These are phyloP conservation scores for Cladosporium cucumerinum DNA, from an alignment of 2,329 filamentous ascomycete species.

Conservation along the genomic window DNA sequence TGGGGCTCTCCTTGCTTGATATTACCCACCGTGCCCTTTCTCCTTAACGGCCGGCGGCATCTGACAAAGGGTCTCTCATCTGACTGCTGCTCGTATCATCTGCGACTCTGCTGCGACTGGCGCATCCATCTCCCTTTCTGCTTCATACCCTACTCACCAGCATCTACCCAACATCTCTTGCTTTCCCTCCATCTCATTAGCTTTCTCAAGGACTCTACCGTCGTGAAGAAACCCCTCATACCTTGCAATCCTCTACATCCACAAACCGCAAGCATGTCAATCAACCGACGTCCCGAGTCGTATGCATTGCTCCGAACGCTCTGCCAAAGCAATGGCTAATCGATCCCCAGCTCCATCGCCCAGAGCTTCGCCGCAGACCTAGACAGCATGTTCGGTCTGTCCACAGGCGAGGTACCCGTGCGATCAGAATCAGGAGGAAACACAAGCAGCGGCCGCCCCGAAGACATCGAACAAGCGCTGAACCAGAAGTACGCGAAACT, in stretches of 20 bases:
- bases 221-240: neutral
- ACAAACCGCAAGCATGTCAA: constrained; percentile 8
- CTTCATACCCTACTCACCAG: neutral
- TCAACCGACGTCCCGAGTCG: constrained; percentile 12
- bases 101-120: neutral
- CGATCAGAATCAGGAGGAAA: constrained; percentile 41
- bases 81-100: neutral
- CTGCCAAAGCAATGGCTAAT: neutral
- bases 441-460: constrained; percentile 51
- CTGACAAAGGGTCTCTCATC: constrained; percentile 8
- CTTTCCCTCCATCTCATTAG: neutral
- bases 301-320: neutral
- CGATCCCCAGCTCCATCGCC: constrained; percentile 68
- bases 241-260: neutral
- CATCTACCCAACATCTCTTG: neutral
- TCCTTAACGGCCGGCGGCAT: constrained; percentile 13
- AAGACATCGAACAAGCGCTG: constrained; percentile 70
- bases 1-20: constrained; percentile 17
- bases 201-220: neutral
- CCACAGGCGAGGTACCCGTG: constrained; percentile 46
- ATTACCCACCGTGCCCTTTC: constrained; percentile 13
- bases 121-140: neutral
- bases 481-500: constrained; percentile 69
- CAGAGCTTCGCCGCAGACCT: constrained; percentile 82
- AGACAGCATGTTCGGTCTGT: constrained; percentile 85